Conservation (phyloP, 2,329 filamentous ascomycete species). For the Fusarium sacchari region DNA sequence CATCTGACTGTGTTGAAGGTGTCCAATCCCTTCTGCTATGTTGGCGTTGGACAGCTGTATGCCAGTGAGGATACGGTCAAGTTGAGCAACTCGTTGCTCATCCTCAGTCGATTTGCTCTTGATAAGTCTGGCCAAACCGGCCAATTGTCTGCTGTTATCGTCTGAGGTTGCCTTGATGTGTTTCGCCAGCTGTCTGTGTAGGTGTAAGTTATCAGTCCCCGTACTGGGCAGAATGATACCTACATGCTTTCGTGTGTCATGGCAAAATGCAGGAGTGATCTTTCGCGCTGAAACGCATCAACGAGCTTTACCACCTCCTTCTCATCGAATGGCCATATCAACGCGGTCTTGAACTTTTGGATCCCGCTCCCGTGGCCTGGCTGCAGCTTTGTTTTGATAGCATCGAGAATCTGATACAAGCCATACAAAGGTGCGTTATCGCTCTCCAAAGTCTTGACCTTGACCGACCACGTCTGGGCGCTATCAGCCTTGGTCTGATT, state of each 20-base stretch:
- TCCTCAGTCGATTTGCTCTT: background rate
- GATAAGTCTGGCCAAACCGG: background rate
- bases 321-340: conserved; percentile 25
- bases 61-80: background rate
- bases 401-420: conserved; percentile 5
- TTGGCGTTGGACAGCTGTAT: background rate
- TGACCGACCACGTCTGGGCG: conserved; percentile 26
- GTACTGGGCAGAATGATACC: background rate
- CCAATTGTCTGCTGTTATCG: background rate
- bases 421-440: conserved; percentile 28
- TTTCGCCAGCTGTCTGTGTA: background rate
- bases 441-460: conserved; percentile 31
- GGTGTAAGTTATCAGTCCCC: background rate
- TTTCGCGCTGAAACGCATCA: background rate
- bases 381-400: conserved; percentile 21
- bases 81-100: background rate
- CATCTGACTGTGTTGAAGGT: background rate
- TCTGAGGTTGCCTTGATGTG: background rate
- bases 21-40: background rate
- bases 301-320: conserved; percentile 20
- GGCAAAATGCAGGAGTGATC: background rate
- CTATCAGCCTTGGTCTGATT: background rate
- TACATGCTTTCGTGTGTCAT: background rate
- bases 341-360: background rate
- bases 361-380: conserved; percentile 3